These are phyloP conservation scores for Botrytis deweyae DNA, from an alignment of 2,329 filamentous ascomycete species.

Conservation along the genomic window DNA sequence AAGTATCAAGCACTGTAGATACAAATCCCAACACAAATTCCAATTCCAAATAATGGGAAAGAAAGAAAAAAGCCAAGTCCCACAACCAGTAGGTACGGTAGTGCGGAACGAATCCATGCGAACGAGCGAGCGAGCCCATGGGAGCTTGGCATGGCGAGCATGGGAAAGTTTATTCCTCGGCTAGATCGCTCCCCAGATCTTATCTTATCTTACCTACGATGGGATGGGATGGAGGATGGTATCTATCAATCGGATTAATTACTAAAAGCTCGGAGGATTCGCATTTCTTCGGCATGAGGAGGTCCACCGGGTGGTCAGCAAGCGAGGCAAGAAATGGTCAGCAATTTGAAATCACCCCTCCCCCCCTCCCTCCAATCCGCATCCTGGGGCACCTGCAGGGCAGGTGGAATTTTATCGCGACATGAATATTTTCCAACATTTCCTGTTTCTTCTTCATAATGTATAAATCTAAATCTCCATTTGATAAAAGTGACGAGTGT, in stretches of 20 bases:
- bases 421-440: not conserved
- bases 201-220: no score
- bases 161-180: no score
- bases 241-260: not conserved
- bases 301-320: not conserved
- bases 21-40: no score
- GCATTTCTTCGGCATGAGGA: not conserved
- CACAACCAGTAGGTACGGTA: no score
- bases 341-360: slow-evolving; percentile 13
- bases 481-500: fast-evolving
- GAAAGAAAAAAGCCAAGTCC: not conserved
- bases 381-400: no score
- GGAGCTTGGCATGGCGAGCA: no score
- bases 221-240: no score
- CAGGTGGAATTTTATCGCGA: no score
- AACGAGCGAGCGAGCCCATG: no score
- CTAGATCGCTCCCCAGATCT: no score
- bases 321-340: not conserved
- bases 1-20: no score
- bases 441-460: not conserved
- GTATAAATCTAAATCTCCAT: not conserved
- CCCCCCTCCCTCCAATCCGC: not conserved
- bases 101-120: no score
- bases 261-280: not conserved
- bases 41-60: not conserved